A percentile compares a stretch with the other conserved stretches of the same genome.
phyloP scores from a whole-genome alignment of 768 basidiomycete genomes.

The Auriscalpium orientale region DNA sequence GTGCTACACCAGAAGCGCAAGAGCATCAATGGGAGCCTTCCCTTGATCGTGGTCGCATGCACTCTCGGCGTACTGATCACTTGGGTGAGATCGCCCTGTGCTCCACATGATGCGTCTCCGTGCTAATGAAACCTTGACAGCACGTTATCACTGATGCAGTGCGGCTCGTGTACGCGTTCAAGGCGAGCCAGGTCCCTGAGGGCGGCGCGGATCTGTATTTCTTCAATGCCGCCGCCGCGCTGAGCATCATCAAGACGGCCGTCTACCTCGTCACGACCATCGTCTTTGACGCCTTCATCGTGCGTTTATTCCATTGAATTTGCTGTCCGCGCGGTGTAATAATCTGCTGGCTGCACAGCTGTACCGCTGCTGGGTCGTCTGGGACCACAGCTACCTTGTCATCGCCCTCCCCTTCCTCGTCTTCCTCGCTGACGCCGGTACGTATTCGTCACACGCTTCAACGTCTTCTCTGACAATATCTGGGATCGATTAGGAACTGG shows the following conservation, averaged over 20 bases:
- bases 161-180: constrained; percentile 21
- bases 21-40: background rate
- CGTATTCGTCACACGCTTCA: background rate
- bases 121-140: constrained; percentile 7
- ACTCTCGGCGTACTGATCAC: constrained; percentile 10
- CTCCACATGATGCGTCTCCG: background rate
- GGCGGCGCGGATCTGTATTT: constrained; percentile 18
- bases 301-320: background rate
- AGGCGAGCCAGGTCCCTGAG: constrained; percentile 2
- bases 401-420: constrained; percentile 16
- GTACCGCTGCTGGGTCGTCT: constrained; percentile 20
- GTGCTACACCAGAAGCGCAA: constrained; percentile 10
- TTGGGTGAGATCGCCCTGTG: constrained; percentile 1
- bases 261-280: constrained; percentile 19
- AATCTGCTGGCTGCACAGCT: constrained; percentile 8
- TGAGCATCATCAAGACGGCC: constrained; percentile 20
- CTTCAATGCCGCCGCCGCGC: constrained; percentile 12
- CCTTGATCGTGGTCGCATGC: constrained; percentile 6
- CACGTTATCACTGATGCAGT: constrained; percentile 20
- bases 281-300: constrained; percentile 23
- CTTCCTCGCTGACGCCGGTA: constrained; percentile 24
- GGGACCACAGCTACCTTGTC: constrained; percentile 17
- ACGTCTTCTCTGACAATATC: no score
- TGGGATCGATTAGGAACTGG: constrained; percentile 8
- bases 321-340: background rate